A percentile compares a stretch with the other conserved stretches of the same genome.
phyloP scores from a whole-genome alignment of 2,329 filamentous ascomycete species.

The Thelonectria blattea region DNA sequence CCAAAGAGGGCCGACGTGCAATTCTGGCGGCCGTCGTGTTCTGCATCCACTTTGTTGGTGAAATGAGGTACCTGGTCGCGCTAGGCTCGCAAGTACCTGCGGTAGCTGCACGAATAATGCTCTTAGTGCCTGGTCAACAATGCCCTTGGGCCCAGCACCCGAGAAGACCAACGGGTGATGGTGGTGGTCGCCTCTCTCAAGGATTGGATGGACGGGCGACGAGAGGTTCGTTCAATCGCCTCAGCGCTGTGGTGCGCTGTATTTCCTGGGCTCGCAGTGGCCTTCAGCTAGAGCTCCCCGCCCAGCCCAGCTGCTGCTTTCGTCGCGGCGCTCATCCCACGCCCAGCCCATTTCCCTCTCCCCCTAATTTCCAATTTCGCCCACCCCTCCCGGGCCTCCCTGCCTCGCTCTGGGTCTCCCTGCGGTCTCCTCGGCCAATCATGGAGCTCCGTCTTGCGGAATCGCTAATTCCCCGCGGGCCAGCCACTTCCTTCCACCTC shows the following conservation, averaged over 20 bases:
- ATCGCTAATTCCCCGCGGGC: slow-evolving; percentile 29
- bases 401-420: not conserved
- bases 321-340: slow-evolving; percentile 9
- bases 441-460: slow-evolving; percentile 23
- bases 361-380: slow-evolving; percentile 25
- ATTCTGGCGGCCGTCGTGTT: slow-evolving; percentile 4
- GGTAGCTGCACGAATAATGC: slow-evolving; percentile 10
- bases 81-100: slow-evolving; percentile 5
- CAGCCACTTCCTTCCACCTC: slow-evolving; percentile 18
- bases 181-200: too few relatives aligned
- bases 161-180: not conserved
- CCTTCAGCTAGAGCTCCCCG: too few relatives aligned
- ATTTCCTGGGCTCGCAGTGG: not conserved
- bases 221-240: too few relatives aligned
- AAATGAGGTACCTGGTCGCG: slow-evolving; percentile 3
- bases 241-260: too few relatives aligned
- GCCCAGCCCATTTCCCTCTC: slow-evolving; percentile 6
- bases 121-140: slow-evolving; percentile 17
- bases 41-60: slow-evolving; percentile 19
- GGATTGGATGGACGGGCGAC: too few relatives aligned
- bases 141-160: not conserved
- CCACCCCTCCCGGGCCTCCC: slow-evolving; percentile 15
- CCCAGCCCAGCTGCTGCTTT: slow-evolving; percentile 4
- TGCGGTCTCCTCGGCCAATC: slow-evolving; percentile 19
- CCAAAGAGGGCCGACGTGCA: too few relatives aligned